Evolutionary conservation across 345 rosid species (phyloP), one percentile per base, ranked within the genome.

Genomic region (Aquilaria malaccensis): DNA sequence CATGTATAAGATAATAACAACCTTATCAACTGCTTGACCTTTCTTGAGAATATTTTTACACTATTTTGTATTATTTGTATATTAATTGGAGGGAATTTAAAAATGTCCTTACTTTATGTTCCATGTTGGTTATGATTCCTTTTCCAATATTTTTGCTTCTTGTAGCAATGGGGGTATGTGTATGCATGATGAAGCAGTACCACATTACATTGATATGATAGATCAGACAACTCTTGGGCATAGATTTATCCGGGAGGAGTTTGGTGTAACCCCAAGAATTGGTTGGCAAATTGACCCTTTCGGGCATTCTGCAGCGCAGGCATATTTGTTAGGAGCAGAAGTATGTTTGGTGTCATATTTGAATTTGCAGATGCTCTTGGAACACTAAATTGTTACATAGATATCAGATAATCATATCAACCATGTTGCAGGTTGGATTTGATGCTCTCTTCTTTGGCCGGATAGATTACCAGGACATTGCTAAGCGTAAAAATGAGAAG

Each of bases 211-310:
- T 68, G 99, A 94, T 72, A 87, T 94, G 96, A 90, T 94, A 74
- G 99, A 94, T 72, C 99, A 94, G 78, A 90, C 92, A 45, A 84
- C 97, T 59, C 95, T 94, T 29, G 99, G 99, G 51, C 99, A 94
- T 74, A 80, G 79, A 37, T 90, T 86, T 61, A 85, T 94, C 52
- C 73, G 79, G 74, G 75, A 78, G 53, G 95, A 85, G 77, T 90
- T 93, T 71, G 87, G 82, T 62, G 76, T 89, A 69, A 85, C 90
- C 68, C 99, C 99, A 11, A 89, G 97, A 76, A 86, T 87, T 72
- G 97, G 99, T 70, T 94, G 99, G 99, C 99, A 94, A 77, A 90
- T 94, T 58, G 99, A 94, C 56, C 99, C 99, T 14, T 94, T 94
- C 79, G 99, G 99, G 63, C 99, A 94, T 81, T 90, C 99, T 74